Conservation (phyloP, 1,284 basidiomycete genomes). For the Rhizoctonia solani region DNA sequence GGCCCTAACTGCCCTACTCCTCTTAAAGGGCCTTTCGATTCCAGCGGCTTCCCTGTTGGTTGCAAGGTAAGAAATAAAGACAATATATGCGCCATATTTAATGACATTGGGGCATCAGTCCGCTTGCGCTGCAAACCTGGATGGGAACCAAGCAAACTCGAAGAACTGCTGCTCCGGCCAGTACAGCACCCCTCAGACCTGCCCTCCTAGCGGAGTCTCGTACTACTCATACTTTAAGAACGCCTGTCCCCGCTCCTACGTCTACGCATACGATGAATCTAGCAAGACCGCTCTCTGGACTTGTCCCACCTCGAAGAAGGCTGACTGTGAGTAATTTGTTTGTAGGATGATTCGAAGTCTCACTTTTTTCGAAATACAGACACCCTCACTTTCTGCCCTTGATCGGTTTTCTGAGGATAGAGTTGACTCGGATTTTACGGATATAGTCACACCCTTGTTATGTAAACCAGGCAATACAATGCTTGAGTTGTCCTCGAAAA, state of each 20-base stretch:
- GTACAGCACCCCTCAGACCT: constrained; percentile 40
- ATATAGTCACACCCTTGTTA: too few species aligned
- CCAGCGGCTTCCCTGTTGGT: constrained; percentile 35
- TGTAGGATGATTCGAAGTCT: too few species aligned
- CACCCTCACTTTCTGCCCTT: too few species aligned
- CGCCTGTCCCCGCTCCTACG: constrained; percentile 38
- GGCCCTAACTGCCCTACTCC: constrained; percentile 32
- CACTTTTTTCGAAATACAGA: too few species aligned
- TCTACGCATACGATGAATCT: constrained; percentile 43
- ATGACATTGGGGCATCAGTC: constrained; percentile 43
- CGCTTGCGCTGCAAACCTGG: constrained; percentile 37
- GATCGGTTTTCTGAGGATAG: too few species aligned
- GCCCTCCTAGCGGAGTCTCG: constrained; percentile 19
- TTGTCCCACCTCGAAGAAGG: constrained; percentile 1
- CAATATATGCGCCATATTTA: not conserved
- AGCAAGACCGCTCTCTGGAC: constrained; percentile 38
- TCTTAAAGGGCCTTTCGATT: constrained; percentile 34
- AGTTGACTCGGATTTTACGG: too few species aligned
- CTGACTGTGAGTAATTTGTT: constrained; percentile 27
- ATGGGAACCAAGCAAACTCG: too few species aligned
- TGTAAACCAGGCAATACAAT: too few species aligned
- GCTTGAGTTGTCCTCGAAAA: too few species aligned
- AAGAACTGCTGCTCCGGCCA: constrained; percentile 42
- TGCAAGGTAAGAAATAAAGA: constrained; percentile 32
- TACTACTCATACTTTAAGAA: constrained; percentile 53